Evolutionary conservation across 2,329 filamentous ascomycete genomes (phyloP).

Genomic region (Ophiosphaerella herpotricha): DNA sequence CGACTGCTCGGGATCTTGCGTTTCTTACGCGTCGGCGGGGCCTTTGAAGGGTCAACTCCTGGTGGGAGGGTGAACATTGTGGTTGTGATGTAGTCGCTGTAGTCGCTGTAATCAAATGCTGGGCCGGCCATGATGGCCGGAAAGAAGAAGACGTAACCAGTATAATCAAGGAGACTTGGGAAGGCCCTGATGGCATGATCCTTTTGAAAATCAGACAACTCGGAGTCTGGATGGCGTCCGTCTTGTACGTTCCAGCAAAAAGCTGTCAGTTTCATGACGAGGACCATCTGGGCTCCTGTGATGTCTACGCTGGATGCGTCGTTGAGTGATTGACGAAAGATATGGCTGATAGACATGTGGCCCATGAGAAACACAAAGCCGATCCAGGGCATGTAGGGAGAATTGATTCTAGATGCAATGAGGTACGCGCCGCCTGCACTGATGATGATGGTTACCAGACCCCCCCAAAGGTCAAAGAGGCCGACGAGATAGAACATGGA

Average conservation of each 20-base stretch:
- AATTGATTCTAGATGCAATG: conserved; percentile 81
- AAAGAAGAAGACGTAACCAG: conserved; percentile 93
- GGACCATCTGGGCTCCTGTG: conserved; percentile 92
- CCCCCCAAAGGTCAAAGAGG: conserved; percentile 89
- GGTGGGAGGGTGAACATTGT: conserved; percentile 89
- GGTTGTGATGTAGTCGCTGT: conserved; percentile 88
- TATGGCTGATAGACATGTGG: conserved; percentile 90
- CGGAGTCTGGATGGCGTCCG: conserved; percentile 75
- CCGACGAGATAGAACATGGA: conserved; percentile 91
- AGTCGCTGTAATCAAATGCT: conserved; percentile 93
- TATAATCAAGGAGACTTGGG: conserved; percentile 77
- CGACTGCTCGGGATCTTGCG: conserved; percentile 90
- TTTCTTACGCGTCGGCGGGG: conserved; percentile 83
- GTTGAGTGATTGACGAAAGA: conserved; percentile 74
- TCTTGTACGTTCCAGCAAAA: conserved; percentile 99
- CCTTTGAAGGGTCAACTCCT: conserved; percentile 81
- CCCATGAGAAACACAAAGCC: conserved; percentile 93
- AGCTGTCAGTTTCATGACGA: conserved; percentile 95
- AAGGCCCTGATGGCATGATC: conserved; percentile 76
- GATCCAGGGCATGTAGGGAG: conserved; percentile 96
- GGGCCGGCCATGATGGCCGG: conserved; percentile 87
- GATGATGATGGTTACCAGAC: conserved; percentile 77
- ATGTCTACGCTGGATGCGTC: conserved; percentile 76
- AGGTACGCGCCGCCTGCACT: conserved; percentile 79
- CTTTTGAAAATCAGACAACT: conserved; percentile 86